phyloP scores from a whole-genome alignment of 257 asterid genomes.

The Salvia hispanica region DNA sequence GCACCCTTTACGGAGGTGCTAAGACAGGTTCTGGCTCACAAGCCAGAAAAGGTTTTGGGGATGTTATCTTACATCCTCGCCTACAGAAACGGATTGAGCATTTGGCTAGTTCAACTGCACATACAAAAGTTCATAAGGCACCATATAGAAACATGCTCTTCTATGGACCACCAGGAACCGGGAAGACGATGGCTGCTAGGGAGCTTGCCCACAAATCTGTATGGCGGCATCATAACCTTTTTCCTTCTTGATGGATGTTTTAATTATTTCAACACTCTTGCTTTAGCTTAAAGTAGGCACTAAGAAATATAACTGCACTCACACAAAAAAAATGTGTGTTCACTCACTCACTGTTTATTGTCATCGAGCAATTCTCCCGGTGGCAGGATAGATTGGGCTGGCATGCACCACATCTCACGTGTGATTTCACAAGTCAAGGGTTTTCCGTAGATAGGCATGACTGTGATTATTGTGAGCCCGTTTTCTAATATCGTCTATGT shows the following conservation, averaged over 20 bases:
- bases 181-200: conserved; percentile 98
- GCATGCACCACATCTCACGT: not conserved
- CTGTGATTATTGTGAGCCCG: not conserved
- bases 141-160: conserved; percentile 95
- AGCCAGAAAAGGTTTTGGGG: conserved; percentile 71
- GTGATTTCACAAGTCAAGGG: not conserved
- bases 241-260: conserved; percentile 7
- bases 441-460: not conserved
- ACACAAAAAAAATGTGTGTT: not conserved
- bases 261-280: not conserved
- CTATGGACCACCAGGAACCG: conserved; percentile 98
- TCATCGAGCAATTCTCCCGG: too few species aligned
- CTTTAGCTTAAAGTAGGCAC: conserved; percentile 1
- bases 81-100: conserved; percentile 80
- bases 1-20: conserved; percentile 48
- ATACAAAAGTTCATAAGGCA: conserved; percentile 87
- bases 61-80: conserved; percentile 80
- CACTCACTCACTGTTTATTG: too few species aligned
- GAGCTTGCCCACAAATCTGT: conserved; percentile 96
- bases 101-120: conserved; percentile 81
- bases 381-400: not conserved
- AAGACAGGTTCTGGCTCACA: conserved; percentile 44
- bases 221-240: conserved; percentile 43
- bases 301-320: not conserved
- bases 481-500: conserved; percentile 14